Evolutionary conservation across 1,139 yeast genomes (phyloP), one percentile per base, ranked within the genome.

Genomic region (Zygoascus meyerae): DNA sequence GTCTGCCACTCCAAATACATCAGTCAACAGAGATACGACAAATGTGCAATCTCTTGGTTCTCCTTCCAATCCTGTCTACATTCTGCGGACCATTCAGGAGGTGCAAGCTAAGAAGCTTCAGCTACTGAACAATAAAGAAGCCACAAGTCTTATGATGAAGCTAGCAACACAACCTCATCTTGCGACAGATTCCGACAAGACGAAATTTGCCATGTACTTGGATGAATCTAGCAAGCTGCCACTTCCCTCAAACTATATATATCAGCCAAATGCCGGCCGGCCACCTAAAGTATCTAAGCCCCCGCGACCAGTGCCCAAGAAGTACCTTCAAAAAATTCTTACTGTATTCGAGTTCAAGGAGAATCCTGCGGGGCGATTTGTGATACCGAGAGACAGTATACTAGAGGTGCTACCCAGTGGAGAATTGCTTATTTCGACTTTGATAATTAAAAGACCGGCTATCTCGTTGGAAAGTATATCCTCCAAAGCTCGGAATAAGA

Each of bases 301-400:
- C 2, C 34, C 40, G 16, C 30, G 31, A 14, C 31, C 45, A 10
- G 21, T 42, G n/a, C 57, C 42, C 54, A 53, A 51, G 49, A 50
- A 45, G 43, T 52, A 44, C 46, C 49, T 68, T 78, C 34, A 66
- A 75, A 36, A 78, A 79, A 58, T 95, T 0, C 84, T 86, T 43
- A 64, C 92, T 41, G 80, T 89, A 11, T 82, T 92, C 65, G 98
- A 92, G 64, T 90, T 81, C 66, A 75, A 75, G 34, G 97, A 92
- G 57, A 83, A 82, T 61, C 77, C 94, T 0, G 76, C 83, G 46
- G 83, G 83, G 8, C 73, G 97, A 48, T 90, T 77, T 58, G 67
- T 76, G 50, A 60, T 90, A 1, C 97, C 97, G 0, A 81, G 81
- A 53, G 78, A 84, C 55, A 77, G 92, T 1, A 75, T 90, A 3